These are phyloP conservation scores for Microdochium trichocladiopsis DNA, from an alignment of 2,329 filamentous ascomycete species.

Conservation along the genomic window DNA sequence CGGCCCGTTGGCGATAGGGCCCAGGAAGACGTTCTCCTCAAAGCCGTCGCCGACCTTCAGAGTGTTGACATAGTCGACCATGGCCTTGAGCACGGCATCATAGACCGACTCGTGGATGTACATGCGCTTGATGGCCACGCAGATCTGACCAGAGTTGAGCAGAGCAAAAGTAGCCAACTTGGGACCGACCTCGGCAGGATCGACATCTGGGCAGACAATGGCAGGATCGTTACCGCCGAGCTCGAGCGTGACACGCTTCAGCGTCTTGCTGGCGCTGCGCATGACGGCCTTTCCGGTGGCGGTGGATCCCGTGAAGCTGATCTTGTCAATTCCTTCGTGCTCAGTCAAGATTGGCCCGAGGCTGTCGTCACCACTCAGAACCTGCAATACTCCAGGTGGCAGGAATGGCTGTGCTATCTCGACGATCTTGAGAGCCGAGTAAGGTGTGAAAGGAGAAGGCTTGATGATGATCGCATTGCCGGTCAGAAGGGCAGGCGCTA, in stretches of 20 bases:
- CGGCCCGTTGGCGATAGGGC: slow-evolving; percentile 41
- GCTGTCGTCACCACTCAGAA: slow-evolving; percentile 58
- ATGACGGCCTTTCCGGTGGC: slow-evolving; percentile 46
- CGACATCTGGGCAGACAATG: slow-evolving; percentile 59
- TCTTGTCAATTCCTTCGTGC: slow-evolving; percentile 56
- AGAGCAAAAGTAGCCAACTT: slow-evolving; percentile 35
- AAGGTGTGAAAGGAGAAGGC: slow-evolving; percentile 24
- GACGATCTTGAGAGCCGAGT: slow-evolving; percentile 21
- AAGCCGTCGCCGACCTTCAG: slow-evolving; percentile 29
- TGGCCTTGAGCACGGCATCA: slow-evolving; percentile 49
- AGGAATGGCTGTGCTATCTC: slow-evolving; percentile 22
- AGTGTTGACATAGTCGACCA: slow-evolving; percentile 37
- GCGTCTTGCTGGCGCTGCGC: slow-evolving; percentile 60
- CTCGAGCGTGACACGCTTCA: slow-evolving; percentile 62
- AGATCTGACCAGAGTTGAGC: slow-evolving; percentile 50
- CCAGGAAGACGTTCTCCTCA: slow-evolving; percentile 23
- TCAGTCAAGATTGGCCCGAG: slow-evolving; percentile 56
- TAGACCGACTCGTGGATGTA: slow-evolving; percentile 47
- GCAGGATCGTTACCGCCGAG: slow-evolving; percentile 61
- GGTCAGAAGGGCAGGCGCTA: slow-evolving; percentile 36
- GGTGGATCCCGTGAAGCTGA: slow-evolving; percentile 64
- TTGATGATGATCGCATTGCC: slow-evolving; percentile 29
- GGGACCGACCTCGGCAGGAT: slow-evolving; percentile 57
- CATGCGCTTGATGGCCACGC: slow-evolving; percentile 50
- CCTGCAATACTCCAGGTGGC: slow-evolving; percentile 26